Evolutionary conservation across 2,329 filamentous ascomycete species (phyloP).

Genomic region (Aspergillus sp.): DNA sequence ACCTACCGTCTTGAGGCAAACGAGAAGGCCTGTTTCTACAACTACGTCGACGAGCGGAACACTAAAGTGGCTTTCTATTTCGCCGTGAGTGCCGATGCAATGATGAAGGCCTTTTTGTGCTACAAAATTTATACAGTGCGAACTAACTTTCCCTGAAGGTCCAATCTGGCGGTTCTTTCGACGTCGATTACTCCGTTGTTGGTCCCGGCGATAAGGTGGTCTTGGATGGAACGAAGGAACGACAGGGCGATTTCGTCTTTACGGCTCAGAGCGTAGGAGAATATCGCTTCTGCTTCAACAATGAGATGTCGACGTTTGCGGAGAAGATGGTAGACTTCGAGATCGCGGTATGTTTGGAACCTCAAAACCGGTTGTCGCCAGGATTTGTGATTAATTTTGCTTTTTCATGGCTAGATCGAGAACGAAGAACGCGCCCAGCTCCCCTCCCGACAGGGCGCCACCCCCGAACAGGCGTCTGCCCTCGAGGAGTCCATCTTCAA

Average conservation of each 20-base stretch:
- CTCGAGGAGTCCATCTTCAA: slow-evolving; percentile 96
- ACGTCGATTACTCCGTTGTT: slow-evolving; percentile 87
- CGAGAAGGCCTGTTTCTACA: slow-evolving; percentile 96
- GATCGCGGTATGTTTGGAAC: slow-evolving; percentile 69
- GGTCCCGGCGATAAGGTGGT: slow-evolving; percentile 80
- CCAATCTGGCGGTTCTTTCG: slow-evolving; percentile 97
- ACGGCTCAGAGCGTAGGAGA: slow-evolving; percentile 84
- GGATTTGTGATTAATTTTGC: not conserved
- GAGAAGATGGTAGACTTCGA: slow-evolving; percentile 99
- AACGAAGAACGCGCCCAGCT: slow-evolving; percentile 80
- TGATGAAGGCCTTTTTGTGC: not conserved
- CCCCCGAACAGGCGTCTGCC: slow-evolving; percentile 81
- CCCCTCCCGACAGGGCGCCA: slow-evolving; percentile 83
- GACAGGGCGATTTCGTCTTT: slow-evolving; percentile 97
- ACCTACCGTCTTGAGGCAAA: slow-evolving; percentile 89
- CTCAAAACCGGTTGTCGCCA: not conserved
- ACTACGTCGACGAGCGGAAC: slow-evolving; percentile 71
- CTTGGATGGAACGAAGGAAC: slow-evolving; percentile 82
- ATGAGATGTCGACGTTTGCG: slow-evolving; percentile 95
- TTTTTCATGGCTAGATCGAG: slow-evolving; percentile 65
- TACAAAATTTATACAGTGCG: not conserved
- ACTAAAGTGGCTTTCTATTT: slow-evolving; percentile 98
- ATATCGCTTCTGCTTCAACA: slow-evolving; percentile 97
- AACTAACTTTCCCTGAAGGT: slow-evolving; percentile 58
- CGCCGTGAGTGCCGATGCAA: slow-evolving; percentile 64